Evolutionary conservation across 2,329 filamentous ascomycete genomes (phyloP).

Genomic region (Penicillium verrucosum): DNA sequence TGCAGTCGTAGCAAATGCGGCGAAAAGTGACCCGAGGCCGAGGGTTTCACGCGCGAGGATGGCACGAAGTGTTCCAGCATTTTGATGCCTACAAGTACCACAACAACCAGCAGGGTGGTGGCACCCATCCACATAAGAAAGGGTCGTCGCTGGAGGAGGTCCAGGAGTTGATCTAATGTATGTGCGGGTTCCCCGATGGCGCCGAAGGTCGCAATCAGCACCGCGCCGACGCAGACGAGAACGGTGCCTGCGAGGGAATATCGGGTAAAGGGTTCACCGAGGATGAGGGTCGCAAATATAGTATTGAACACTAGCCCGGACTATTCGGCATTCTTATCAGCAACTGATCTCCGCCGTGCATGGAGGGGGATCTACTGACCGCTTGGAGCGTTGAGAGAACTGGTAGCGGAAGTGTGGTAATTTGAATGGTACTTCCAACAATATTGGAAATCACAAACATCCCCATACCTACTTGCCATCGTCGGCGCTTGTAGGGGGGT

Average conservation of each 20-base stretch:
- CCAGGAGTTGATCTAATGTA: slow-evolving; percentile 75
- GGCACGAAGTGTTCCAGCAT: slow-evolving; percentile 39
- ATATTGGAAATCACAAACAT: slow-evolving; percentile 97
- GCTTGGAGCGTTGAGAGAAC: slow-evolving; percentile 94
- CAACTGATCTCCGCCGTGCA: slow-evolving; percentile 3
- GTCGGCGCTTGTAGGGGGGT: slow-evolving; percentile 81
- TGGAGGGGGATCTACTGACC: slow-evolving; percentile 36
- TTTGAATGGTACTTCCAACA: slow-evolving; percentile 92
- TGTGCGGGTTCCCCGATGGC: slow-evolving; percentile 92
- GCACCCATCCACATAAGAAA: slow-evolving; percentile 88
- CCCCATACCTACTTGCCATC: slow-evolving; percentile 93
- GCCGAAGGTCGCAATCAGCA: slow-evolving; percentile 89
- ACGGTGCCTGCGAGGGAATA: slow-evolving; percentile 90
- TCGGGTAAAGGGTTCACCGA: slow-evolving; percentile 88
- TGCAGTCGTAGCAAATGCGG: slow-evolving; percentile 43
- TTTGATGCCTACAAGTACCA: slow-evolving; percentile 61
- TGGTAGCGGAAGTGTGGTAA: slow-evolving; percentile 89
- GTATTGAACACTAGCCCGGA: slow-evolving; percentile 98
- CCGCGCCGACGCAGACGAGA: slow-evolving; percentile 81
- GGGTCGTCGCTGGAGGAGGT: slow-evolving; percentile 66
- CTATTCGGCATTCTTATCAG: slow-evolving; percentile 28
- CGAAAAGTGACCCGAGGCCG: slow-evolving; percentile 47
- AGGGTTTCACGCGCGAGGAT: slow-evolving; percentile 32
- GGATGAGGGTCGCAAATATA: slow-evolving; percentile 88
- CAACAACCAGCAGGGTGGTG: slow-evolving; percentile 69